Base-by-base conservation (phyloP, 805 yeast genomes). In the Saccharomycopsis amapae region DNA sequence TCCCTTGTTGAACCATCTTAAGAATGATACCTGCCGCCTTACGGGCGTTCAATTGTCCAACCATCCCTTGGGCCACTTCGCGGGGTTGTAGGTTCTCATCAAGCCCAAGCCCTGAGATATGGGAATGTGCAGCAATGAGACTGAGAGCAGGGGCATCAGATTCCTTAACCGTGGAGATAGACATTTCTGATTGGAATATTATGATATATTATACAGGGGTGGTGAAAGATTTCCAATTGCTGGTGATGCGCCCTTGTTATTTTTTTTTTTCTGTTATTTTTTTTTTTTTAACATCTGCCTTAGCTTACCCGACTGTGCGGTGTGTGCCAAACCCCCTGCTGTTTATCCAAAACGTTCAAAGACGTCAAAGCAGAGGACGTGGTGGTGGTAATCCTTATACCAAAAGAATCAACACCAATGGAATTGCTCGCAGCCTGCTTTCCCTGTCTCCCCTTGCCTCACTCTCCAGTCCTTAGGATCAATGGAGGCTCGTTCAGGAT, bases 81-180 rank as follows among this genome's bases (percentile, higher is more conserved):
- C 84, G 76, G 35, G 97, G 97, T 57, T 78, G 81, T 55, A 94
- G 73, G 57, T 80, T 77, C 53, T 88, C 97, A 63, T 90, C 97
- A 44, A 93, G 75, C n/a, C 99, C 99, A 25, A 93, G 73, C 1
- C 98, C 98, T 20, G 93, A 75, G 62, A 93, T 93, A 65, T 93
- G 99, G 4, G 97, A 88, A 64, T 93, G 99, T n/a, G 97, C 96
- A 1, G 97, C 96, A 47, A 88, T 81, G 56, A 88, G 73, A 42
- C 35, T 23, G 12, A 45, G 28, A 12, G 42, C 36, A 4, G 41
- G 40, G n/a, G 30, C 19, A 10, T 36, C 35, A 4, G n/a, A 24
- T 13, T 45, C 48, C 20, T 36, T 38, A 13, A 39, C 25, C 10
- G 47, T 45, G 17, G 42, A 40, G 19, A 45, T 45, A 6, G 48